Evolutionary conservation across 805 yeast genomes (phyloP).

Genomic region (Teunomyces stri): DNA sequence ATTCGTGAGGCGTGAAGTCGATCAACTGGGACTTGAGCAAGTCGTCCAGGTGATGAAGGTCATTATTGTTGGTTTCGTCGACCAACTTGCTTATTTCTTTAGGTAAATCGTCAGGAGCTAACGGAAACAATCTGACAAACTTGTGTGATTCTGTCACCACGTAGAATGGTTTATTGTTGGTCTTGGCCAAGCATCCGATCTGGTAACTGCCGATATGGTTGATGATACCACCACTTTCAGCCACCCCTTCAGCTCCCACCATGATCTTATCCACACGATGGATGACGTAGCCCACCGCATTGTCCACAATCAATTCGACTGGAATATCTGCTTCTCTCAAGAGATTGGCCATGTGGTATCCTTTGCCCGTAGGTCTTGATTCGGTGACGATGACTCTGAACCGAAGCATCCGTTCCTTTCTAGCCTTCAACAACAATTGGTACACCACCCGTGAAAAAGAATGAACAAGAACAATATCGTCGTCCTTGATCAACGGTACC

Average conservation of each 20-base stretch:
- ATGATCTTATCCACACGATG: conserved; percentile 90
- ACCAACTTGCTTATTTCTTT: conserved; percentile 28
- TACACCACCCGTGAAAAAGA: conserved; percentile 89
- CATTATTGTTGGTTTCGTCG: conserved; percentile 16
- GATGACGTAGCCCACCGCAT: conserved; percentile 89
- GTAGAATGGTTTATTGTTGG: conserved; percentile 88
- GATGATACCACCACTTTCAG: conserved; percentile 97
- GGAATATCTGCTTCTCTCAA: conserved; percentile 77
- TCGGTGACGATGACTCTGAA: conserved; percentile 92
- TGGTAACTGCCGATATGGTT: conserved; percentile 95
- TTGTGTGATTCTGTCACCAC: conserved; percentile 95
- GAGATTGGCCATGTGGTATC: conserved; percentile 65
- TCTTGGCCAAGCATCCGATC: conserved; percentile 86
- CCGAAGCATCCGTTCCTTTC: conserved; percentile 65
- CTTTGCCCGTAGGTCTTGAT: conserved; percentile 81
- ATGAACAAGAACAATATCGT: conserved; percentile 86
- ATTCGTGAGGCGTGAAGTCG: conserved; percentile 95
- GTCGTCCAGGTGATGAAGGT: conserved; percentile 15
- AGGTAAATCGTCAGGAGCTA: conserved; percentile 90
- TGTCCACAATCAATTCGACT: conserved; percentile 82
- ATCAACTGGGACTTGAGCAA: conserved; percentile 41
- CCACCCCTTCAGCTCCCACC: conserved; percentile 99
- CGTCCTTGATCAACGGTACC: conserved; percentile 85
- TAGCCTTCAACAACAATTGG: conserved; percentile 73
- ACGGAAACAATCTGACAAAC: conserved; percentile 93